These are phyloP conservation scores for Cystoisospora suis DNA, from an alignment of 169 alveolate species.

Conservation along the genomic window DNA sequence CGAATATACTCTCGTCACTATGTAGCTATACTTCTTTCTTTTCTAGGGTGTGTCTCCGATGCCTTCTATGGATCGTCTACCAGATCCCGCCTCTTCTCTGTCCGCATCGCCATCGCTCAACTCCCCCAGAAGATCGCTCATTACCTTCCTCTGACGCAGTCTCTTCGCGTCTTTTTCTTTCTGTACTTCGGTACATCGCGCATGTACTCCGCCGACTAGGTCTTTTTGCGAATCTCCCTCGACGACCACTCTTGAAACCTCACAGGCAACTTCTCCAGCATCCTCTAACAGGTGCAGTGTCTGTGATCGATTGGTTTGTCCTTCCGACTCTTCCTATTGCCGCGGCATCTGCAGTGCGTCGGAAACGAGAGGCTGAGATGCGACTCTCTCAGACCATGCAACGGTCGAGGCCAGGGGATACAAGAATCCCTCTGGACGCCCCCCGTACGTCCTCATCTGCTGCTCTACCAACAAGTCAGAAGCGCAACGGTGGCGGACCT, in stretches of 20 bases:
- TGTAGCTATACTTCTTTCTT: no score
- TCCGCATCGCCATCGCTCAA: not conserved
- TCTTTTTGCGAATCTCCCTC: not conserved
- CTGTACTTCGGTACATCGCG: not conserved
- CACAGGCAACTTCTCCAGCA: conserved; percentile 41
- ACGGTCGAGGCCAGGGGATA: no score
- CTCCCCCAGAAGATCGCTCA: not conserved
- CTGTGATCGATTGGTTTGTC: not conserved
- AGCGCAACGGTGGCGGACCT: no score
- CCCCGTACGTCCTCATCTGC: no score
- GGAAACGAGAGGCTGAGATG: not conserved
- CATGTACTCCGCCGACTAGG: not conserved
- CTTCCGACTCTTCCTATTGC: conserved; percentile 23
- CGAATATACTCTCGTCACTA: no score
- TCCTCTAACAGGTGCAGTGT: not conserved
- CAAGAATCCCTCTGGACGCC: no score
- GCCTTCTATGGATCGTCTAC: no score
- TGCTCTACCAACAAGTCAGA: no score
- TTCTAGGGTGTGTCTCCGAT: no score
- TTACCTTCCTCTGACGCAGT: not conserved
- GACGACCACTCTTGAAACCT: not conserved
- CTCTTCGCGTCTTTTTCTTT: not conserved
- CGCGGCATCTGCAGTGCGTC: not conserved
- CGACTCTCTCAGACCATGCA: no score
- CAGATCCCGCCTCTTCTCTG: no score